Conservation (phyloP, 179 eudicot genomes). For the Camellia oleifera region DNA sequence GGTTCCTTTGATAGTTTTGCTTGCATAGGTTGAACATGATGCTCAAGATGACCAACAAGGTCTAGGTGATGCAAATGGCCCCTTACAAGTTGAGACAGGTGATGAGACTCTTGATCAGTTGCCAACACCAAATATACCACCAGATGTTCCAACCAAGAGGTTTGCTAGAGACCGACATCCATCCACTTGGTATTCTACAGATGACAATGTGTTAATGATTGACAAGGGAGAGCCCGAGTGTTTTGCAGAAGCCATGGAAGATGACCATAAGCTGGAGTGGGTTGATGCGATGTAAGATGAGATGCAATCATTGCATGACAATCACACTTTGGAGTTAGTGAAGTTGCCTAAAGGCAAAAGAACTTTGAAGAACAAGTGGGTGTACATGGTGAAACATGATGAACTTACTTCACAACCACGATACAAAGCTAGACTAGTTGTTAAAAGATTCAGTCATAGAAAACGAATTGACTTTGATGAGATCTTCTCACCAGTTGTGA, state of each 20-base stretch:
- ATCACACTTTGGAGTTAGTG: conserved; percentile 19
- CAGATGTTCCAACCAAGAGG: conserved; percentile 1
- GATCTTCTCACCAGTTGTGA: conserved; percentile 8
- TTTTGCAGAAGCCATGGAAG: no score
- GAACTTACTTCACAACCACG: conserved; percentile 9
- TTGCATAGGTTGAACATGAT: neutral
- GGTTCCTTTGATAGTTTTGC: neutral
- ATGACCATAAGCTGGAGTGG: no score
- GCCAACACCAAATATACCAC: no score
- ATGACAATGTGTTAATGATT: conserved; percentile 14
- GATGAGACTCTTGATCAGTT: neutral
- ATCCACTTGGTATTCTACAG: conserved; percentile 3
- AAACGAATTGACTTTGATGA: conserved; percentile 17
- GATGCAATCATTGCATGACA: conserved; percentile 14
- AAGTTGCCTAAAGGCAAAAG: conserved; percentile 23
- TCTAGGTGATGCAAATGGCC: neutral
- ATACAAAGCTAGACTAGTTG: conserved; percentile 14
- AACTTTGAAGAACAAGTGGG: conserved; percentile 16
- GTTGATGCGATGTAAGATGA: no score
- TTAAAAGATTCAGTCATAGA: conserved; percentile 14
- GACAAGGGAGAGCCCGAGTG: conserved; percentile 21
- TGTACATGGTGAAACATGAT: conserved; percentile 12
- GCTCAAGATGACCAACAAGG: neutral
- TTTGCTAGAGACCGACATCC: conserved; percentile 1
- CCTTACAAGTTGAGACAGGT: neutral